Percentiles rank a stretch among this genome's conserved stretches.
phyloP scores from a whole-genome alignment of 2,329 filamentous ascomycete species.

The Tolypocladium nubicola region DNA sequence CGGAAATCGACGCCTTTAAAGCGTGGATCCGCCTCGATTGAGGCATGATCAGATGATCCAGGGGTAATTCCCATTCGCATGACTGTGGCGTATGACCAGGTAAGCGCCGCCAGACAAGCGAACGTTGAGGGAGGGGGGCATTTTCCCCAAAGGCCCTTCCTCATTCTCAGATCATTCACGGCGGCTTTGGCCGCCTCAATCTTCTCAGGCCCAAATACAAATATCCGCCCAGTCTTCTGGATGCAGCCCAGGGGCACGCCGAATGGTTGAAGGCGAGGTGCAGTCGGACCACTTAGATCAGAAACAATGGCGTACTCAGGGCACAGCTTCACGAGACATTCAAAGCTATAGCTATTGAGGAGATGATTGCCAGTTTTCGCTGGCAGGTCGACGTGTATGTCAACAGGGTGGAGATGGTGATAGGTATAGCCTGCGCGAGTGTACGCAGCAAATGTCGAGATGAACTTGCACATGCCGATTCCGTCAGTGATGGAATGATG shows the following conservation, averaged over 20 bases:
- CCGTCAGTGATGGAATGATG: conserved; percentile 33
- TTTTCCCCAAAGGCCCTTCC: not conserved
- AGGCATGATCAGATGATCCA: conserved; percentile 2
- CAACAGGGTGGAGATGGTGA: not conserved
- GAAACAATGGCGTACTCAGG: conserved; percentile 26
- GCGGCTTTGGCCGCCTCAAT: conserved; percentile 20
- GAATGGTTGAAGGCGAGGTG: conserved; percentile 12
- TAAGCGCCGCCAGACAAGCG: conserved; percentile 26
- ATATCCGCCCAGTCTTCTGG: conserved; percentile 28
- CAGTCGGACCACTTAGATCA: conserved; percentile 23
- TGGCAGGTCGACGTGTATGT: conserved; percentile 5
- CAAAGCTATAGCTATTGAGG: conserved; percentile 10
- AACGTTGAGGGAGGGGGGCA: conserved; percentile 19
- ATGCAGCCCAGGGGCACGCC: conserved; percentile 15
- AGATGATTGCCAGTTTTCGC: conserved; percentile 12
- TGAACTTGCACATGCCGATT: conserved; percentile 25
- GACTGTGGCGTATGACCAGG: conserved; percentile 28
- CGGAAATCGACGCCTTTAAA: conserved; percentile 6
- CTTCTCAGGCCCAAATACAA: conserved; percentile 24
- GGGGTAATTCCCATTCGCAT: conserved; percentile 13
- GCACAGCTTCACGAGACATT: conserved; percentile 17
- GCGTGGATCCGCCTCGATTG: not conserved
- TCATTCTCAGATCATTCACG: conserved; percentile 5
- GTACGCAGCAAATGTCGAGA: conserved; percentile 25
- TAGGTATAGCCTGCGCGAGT: conserved; percentile 1